These are phyloP conservation scores for Gaeumannomyces sp. DNA, from an alignment of 2,329 filamentous ascomycete species.

Conservation along the genomic window DNA sequence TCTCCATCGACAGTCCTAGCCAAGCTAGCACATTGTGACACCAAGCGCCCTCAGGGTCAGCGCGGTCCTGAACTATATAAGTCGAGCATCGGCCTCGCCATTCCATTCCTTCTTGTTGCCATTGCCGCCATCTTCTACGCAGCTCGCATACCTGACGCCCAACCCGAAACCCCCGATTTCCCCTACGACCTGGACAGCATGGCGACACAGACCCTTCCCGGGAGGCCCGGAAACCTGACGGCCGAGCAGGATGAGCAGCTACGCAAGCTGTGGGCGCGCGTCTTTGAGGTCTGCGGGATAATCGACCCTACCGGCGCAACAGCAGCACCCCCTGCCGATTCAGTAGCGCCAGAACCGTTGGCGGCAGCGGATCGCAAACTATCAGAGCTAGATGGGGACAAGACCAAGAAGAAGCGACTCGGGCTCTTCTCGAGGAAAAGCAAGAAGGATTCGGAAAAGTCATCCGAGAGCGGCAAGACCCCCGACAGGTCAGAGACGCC, in stretches of 20 bases:
- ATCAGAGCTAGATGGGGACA: conserved; percentile 35
- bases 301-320: conserved; percentile 26
- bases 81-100: background rate
- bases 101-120: conserved; percentile 1
- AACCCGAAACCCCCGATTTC: background rate
- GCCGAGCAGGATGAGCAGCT: conserved; percentile 82
- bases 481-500: background rate
- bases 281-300: conserved; percentile 71
- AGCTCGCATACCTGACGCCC: background rate
- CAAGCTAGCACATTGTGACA: background rate
- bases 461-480: conserved; percentile 24
- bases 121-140: conserved; percentile 1
- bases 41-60: background rate
- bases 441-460: conserved; percentile 42
- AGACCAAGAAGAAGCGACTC: conserved; percentile 70
- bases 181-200: conserved; percentile 1
- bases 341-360: conserved; percentile 13
- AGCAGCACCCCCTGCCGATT: conserved; percentile 9
- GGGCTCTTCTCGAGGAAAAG: conserved; percentile 60
- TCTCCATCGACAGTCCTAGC: background rate
- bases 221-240: conserved; percentile 82
- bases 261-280: conserved; percentile 74
- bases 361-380: conserved; percentile 20
- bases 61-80: background rate
- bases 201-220: conserved; percentile 45